Conservation (phyloP, 352 stramenopile species). For the Globisporangium alternatum region DNA sequence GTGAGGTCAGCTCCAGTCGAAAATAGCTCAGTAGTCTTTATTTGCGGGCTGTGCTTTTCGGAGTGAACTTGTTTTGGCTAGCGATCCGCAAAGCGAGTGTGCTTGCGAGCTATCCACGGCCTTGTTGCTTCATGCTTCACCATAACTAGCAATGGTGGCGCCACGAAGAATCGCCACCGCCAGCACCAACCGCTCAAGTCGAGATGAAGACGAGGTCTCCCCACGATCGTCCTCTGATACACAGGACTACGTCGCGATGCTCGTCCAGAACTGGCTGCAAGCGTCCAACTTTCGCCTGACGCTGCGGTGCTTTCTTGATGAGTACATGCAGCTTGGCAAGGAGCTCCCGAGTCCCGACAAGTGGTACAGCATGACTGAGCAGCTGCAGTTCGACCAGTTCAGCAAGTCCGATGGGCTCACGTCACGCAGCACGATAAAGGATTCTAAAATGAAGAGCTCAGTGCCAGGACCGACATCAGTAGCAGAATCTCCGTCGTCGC, state of each 20-base stretch:
- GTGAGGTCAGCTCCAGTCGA: too few relatives aligned
- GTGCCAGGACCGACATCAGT: neutral
- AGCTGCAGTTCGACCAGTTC: constrained; percentile 18
- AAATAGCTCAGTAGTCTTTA: neutral
- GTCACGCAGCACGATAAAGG: neutral
- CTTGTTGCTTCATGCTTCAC: neutral
- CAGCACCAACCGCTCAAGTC: neutral
- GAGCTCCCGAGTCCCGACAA: constrained; percentile 21
- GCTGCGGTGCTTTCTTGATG: constrained; percentile 35
- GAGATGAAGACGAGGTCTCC: constrained; percentile 12
- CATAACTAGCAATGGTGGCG: neutral
- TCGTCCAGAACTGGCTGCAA: constrained; percentile 53
- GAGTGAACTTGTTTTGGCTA: neutral
- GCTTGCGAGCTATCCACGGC: neutral
- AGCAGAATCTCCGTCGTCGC: neutral
- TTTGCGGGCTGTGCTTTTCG: neutral
- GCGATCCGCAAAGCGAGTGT: neutral
- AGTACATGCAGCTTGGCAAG: constrained; percentile 25
- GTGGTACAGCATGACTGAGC: constrained; percentile 23
- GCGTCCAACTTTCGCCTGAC: constrained; percentile 29
- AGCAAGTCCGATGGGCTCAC: neutral
- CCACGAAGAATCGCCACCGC: neutral
- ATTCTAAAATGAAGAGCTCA: neutral
- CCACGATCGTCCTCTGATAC: neutral
- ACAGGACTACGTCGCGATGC: constrained; percentile 24